Conservation (phyloP, 208 protist species). For the Trypanosomatidae sp. region DNA sequence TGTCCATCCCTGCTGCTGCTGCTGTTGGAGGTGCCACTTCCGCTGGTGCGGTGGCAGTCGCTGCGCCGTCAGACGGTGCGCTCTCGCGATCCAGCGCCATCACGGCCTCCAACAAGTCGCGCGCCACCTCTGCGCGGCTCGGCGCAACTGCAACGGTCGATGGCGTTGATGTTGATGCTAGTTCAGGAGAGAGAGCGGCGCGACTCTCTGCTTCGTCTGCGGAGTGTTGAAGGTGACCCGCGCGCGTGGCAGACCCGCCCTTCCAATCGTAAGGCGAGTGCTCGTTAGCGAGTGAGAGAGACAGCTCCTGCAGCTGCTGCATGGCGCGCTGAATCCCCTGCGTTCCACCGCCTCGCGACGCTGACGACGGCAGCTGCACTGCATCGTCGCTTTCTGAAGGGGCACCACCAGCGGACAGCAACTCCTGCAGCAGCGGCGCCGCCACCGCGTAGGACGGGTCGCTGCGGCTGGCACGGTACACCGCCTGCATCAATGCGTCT, state of each 20-base stretch:
- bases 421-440: slow-evolving; percentile 22
- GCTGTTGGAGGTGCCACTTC: too few relatives aligned
- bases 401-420: slow-evolving; percentile 14
- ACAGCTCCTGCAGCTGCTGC: slow-evolving; percentile 10
- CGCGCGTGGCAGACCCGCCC: too few relatives aligned
- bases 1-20: too few relatives aligned
- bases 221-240: too few relatives aligned
- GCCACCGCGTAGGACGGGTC: slow-evolving; percentile 29
- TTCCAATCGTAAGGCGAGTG: too few relatives aligned
- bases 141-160: background rate
- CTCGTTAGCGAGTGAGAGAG: background rate
- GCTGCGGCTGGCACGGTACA: slow-evolving; percentile 8
- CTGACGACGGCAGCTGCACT: background rate
- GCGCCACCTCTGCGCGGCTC: slow-evolving; percentile 9
- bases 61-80: too few relatives aligned
- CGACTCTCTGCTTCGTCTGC: too few relatives aligned
- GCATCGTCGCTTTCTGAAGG: too few relatives aligned
- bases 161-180: too few relatives aligned
- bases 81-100: slow-evolving; percentile 24
- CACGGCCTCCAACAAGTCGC: slow-evolving; percentile 16
- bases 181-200: too few relatives aligned
- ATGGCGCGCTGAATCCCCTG: slow-evolving; percentile 1
- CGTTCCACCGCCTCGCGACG: background rate
- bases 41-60: too few relatives aligned
- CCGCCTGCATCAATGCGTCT: slow-evolving; percentile 22